These are phyloP conservation scores for Trichoderma erinaceum DNA, from an alignment of 495 filamentous ascomycete species.

Conservation along the genomic window DNA sequence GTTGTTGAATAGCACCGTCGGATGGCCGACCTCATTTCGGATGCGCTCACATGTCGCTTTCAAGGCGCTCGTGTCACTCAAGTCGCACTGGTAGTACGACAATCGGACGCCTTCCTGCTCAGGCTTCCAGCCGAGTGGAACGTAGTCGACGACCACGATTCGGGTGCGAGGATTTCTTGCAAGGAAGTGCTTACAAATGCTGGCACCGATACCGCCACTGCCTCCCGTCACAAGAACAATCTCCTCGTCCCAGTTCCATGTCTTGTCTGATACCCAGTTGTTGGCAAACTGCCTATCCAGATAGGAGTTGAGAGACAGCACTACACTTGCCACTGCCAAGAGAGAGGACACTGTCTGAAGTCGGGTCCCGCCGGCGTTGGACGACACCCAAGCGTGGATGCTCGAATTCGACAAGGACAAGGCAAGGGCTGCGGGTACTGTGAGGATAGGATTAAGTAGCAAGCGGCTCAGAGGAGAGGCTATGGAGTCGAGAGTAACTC, in stretches of 20 bases:
- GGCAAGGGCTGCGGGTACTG: background rate
- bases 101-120: constrained; percentile 17
- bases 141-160: constrained; percentile 41
- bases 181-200: constrained; percentile 42
- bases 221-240: constrained; percentile 55
- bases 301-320: constrained; percentile 21
- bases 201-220: constrained; percentile 50
- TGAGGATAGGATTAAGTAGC: background rate
- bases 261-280: constrained; percentile 23
- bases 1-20: constrained; percentile 56
- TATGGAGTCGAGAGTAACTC: background rate
- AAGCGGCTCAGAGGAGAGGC: background rate
- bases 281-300: constrained; percentile 27
- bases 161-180: constrained; percentile 35
- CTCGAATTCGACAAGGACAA: background rate
- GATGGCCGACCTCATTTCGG: constrained; percentile 41
- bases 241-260: constrained; percentile 29
- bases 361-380: background rate
- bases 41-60: constrained; percentile 39
- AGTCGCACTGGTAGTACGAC: constrained; percentile 18
- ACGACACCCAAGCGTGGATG: background rate
- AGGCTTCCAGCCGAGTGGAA: constrained; percentile 19
- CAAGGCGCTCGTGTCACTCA: constrained; percentile 26
- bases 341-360: background rate
- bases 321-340: constrained; percentile 14